A percentile compares a stretch with the other conserved stretches of the same genome.
Conservation (phyloP, 164 flowering plant species). For the Amborella trichopoda region DNA sequence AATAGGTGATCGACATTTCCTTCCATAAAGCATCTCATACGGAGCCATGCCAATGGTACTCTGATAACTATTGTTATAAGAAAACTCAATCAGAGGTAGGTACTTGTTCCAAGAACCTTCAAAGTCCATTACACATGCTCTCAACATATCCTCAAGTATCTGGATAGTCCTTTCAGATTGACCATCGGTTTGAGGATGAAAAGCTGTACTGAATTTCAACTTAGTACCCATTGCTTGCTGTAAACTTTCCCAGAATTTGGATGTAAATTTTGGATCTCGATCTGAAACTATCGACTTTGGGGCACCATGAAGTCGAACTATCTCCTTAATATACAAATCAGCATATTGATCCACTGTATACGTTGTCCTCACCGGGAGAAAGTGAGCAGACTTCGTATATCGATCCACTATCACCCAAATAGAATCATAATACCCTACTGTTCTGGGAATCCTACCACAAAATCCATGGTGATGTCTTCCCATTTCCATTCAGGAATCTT, state of each 20-base stretch:
- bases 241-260: neutral
- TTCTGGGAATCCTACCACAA: neutral
- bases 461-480: conserved; percentile 1
- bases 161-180: neutral
- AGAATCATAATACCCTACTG: neutral
- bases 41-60: neutral
- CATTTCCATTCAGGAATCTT: neutral
- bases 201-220: neutral
- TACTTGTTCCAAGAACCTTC: neutral
- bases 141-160: neutral
- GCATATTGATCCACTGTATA: neutral
- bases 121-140: neutral
- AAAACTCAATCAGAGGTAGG: neutral
- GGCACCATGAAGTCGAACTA: neutral
- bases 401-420: neutral
- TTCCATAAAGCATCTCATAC: neutral
- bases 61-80: neutral
- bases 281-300: neutral
- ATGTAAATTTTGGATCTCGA: neutral
- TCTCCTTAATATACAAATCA: neutral
- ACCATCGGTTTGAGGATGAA: conserved; percentile 1
- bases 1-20: neutral
- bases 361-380: neutral
- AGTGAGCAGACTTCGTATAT: neutral
- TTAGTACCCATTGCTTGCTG: neutral